These are phyloP conservation scores for Capsicum pubescens DNA, from an alignment of 257 asterid species.

Conservation along the genomic window DNA sequence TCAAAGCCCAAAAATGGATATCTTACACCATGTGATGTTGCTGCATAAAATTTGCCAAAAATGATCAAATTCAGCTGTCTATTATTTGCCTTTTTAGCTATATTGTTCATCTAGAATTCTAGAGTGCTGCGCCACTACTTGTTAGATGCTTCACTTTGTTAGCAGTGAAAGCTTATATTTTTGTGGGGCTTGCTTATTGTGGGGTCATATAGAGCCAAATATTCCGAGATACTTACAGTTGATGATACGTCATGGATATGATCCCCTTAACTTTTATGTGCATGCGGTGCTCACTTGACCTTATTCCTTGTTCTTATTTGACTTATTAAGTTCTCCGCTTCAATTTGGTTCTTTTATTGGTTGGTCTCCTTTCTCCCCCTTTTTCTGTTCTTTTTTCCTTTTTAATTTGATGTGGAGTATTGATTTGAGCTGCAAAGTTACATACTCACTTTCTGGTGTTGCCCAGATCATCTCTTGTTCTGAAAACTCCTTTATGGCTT, in stretches of 20 bases:
- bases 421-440: slow-evolving; percentile 24
- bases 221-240: not conserved
- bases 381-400: slow-evolving; percentile 19
- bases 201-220: slow-evolving; percentile 4
- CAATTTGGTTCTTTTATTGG: not conserved
- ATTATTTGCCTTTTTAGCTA: not conserved
- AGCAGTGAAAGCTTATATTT: not conserved
- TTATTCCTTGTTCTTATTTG: not conserved
- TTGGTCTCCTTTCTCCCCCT: not conserved
- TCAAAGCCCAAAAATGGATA: not conserved
- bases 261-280: not conserved
- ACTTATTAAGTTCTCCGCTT: not conserved
- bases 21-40: not conserved
- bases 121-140: not conserved
- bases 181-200: not conserved
- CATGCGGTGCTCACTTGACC: not conserved
- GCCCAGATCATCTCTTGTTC: not conserved
- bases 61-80: not conserved
- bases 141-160: not conserved
- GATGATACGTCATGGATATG: slow-evolving; percentile 14
- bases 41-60: not conserved
- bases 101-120: not conserved
- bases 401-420: not conserved
- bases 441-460: slow-evolving; percentile 26
- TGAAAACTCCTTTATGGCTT: slow-evolving; percentile 24